Base-by-base conservation (phyloP, 352 stramenopile genomes). In the Pythium angustatum region DNA sequence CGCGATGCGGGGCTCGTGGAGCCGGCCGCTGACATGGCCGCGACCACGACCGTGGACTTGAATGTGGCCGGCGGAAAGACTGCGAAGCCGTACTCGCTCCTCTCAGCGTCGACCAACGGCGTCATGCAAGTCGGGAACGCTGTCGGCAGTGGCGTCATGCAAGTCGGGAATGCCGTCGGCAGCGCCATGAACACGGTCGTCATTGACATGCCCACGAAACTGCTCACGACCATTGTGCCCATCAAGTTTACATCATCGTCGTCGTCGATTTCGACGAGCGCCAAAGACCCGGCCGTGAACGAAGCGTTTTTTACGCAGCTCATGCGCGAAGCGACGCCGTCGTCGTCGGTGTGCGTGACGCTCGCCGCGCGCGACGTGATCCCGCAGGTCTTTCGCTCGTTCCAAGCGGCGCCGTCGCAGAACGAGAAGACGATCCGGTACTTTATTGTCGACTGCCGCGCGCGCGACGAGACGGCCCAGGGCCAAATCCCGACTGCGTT, bases 361-460 rank as follows among this genome's bases (percentile, higher is more conserved):
- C 73, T 94, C n/a, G 65, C 79, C 4, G 75, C 72, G 3, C 72
- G 58, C 4, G 81, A 91, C 45, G 81, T 93, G 4, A 87, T 93
- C 4, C 81, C 82, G 2, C 75, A 73, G 0, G 77, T 94, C 21
- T 94, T 94, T 50, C 77, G 73, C 43, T 85, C 79, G 40, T 91
- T 93, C 63, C 77, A 91, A 57, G 71, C 73, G 5, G 52, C 69
- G 11, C 36, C 62, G 36, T 21, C 30, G n/a, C n/a, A n/a, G 10
- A 47, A 7, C n/a, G 66, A 75, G 36, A 69, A 74, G 6, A 77
- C 64, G 28, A 83, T 92, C 57, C 83, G 81, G 0, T 95, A 86
- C 43, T 93, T 94, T 47, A 79, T 93, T 30, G 56, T 95, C 2
- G 86, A 95, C 65, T 95, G 86, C 57, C 83, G 86, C 15, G 68